Evolutionary conservation across 768 basidiomycete genomes (phyloP), one percentile per base, ranked within the genome.

Genomic region (Lentinula raphanica): DNA sequence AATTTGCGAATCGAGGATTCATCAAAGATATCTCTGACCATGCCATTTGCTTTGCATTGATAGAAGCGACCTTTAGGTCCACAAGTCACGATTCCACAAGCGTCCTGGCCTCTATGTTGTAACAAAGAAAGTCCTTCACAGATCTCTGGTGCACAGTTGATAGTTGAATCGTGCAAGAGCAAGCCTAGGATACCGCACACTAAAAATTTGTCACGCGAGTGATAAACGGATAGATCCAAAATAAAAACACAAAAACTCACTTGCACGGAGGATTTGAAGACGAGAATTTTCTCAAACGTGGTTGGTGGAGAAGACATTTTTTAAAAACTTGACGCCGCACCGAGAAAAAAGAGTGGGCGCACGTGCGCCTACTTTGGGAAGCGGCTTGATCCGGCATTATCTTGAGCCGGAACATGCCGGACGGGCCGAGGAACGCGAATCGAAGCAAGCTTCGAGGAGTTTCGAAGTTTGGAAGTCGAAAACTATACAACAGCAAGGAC

Each of bases 21-120:
- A 69, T 98, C 95, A 71, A 98, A 94, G 60, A 98, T 88, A 68
- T 99, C 97, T 53, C 95, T 82, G 65, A 99, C 96, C 97, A 99
- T 98, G 44, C 97, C 97, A 68, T 98, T 99, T 27, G 94, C 93
- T 74, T 99, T 99, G 80, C 94, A 95, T 70, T 99, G 97, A 72
- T 90, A 98, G 69, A 99, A 90, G 44, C 94, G 86, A 27, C 97
- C 97, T 68, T 93, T 94, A 4, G 86, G 85, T 3, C 94, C 97
- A 70, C 97, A 95, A 32, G 97, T 99, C 59, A 99, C 87, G 66
- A 98, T 88, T 35, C 97, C 97, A 63, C 94, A 96, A 0, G 97
- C 97, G 78, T 99, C 97, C 71, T 99, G 96, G 12, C 96, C 97
- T 63, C 96, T 82, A 68, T 99, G 97, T 71, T 99, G 97, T 4